Evolutionary conservation across 441 rosid genomes (phyloP), one percentile per base, ranked within the genome.

Genomic region (Omphalea diandra): DNA sequence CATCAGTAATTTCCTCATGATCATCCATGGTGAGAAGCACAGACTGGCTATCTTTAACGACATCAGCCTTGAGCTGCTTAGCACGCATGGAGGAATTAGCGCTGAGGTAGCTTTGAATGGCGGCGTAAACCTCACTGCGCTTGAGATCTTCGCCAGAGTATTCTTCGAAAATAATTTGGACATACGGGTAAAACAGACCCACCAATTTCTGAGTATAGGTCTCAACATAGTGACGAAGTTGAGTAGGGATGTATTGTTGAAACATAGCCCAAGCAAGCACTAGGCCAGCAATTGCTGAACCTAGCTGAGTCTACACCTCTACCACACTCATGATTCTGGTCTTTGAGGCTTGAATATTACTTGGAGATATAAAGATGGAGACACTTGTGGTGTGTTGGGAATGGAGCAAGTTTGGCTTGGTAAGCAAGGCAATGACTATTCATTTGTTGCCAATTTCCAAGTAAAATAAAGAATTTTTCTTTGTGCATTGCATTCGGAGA

Each of bases 41-140:
- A 40, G 76, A 47, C 7, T 63, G 31, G 40, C 44, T 49, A 17
- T 49, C 33, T 18, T 43, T 59, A 22, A 58, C 41, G 8, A 49
- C 41, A 22, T 73, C 69, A 17, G 74, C 80, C 50, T 73, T 72
- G 35, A 77, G 76, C 24, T 53, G 31, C 26, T 73, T 77, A 41
- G 76, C 74, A 1, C 9, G 22, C 24, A 12, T 22, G 22, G 80
- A 6, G 18, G 77, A 29, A 3, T 41, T 73, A 29, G 60, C 32
- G 20, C 71, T 41, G 8, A 64, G 74, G 59, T 72, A 76, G 53
- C 8, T 55, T 7, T 55, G 64, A 31, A 64, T 44, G 65, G 63
- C 49, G 15, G 57, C n/a, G 41, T 20, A 64, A 29, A 32, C 63
- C n/a, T 72, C 75, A 15, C 47, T 54, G 27, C 57, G 69, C 24